Evolutionary conservation across 2,329 filamentous ascomycete genomes (phyloP), one percentile per base, ranked within the genome.

Genomic region (Cytospora schulzeri): DNA sequence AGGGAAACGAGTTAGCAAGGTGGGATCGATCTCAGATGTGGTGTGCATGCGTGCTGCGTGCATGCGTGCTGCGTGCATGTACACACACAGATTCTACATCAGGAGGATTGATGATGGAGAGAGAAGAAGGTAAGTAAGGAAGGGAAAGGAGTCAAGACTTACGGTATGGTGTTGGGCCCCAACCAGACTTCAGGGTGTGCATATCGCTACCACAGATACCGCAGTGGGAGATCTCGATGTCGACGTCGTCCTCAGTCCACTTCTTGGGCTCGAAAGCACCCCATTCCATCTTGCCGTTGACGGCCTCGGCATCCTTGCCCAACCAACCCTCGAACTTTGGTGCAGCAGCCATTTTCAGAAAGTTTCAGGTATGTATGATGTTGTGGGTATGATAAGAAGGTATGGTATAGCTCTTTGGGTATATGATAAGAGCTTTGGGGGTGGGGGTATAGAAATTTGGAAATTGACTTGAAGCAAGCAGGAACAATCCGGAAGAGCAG

Each of bases 201-300:
- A 87, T 33, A 67, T 88, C 85, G 1, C 81, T 82, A 66, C 83
- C 85, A 68, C 86, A 88, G 62, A 88, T 81, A 65, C 85, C 86
- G 68, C 84, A 88, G 75, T 88, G 85, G 19, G 84, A 82, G 65
- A 89, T 76, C 67, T 83, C 78, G 63, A 89, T 85, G 70, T 88
- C 86, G 58, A 89, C 74, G 66, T 88, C 84, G 28, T 81, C 82
- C 70, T 88, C 85, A 26, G 85, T 81, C 81, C 85, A 88, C 31
- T 76, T 75, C 76, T 88, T 88, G 33, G 84, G 84, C 72, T 85
- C 77, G 59, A 81, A 88, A 57, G 81, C 72, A 24, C 76, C 76
- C 80, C 81, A 83, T 56, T 79, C 75, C 80, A 83, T 82, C 61
- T 82, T 80, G 64, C 80, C 80, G 11, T 81, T 71, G 62, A 69